Evolutionary conservation across 2,329 filamentous ascomycete genomes (phyloP), one percentile per base, ranked within the genome.

Genomic region (Sphaerostilbella broomeana): DNA sequence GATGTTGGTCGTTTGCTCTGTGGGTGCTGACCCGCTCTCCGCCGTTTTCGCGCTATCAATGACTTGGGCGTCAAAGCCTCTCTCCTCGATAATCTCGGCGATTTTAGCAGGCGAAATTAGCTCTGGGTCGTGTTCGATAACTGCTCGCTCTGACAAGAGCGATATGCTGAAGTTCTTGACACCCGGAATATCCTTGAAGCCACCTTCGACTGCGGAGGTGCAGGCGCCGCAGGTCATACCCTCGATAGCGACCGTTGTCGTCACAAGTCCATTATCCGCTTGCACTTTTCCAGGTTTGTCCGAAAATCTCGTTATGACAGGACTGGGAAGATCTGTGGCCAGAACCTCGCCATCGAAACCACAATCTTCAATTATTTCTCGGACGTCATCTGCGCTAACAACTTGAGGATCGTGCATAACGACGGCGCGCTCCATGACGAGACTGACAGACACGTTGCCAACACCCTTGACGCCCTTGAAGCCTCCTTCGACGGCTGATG

Each of bases 381-480:
- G 79, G 44, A 97, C 75, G 50, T 81, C 68, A 25, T 89, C 84
- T 44, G 87, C 75, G 11, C 86, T 67, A 38, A 97, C 75, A 37
- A 76, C 73, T 40, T 73, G 67, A 2, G 86, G 79, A 61, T 97
- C 84, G 64, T 98, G 92, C 63, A 89, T 83, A 24, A 97, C 72
- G 28, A 97, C 89, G n/a, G 90, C 92, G 44, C 90, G 80, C 62
- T 95, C 89, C 79, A 95, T 94, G 40, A 95, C 84, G 52, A 98
- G 69, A 59, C 87, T 95, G 53, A 98, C 84, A 8, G 88, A 94
- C 43, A 97, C 87, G 51, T 75, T 87, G 47, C 84, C 85, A 8
- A 92, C 80, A 39, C 92, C 90, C 26, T 83, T 72, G 5, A 94
- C 75, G 49, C 76, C 78, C 54, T 86, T 84, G 66, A 98, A 94